phyloP scores from a whole-genome alignment of 23 red algal species.

The Gracilaria domingensis region DNA sequence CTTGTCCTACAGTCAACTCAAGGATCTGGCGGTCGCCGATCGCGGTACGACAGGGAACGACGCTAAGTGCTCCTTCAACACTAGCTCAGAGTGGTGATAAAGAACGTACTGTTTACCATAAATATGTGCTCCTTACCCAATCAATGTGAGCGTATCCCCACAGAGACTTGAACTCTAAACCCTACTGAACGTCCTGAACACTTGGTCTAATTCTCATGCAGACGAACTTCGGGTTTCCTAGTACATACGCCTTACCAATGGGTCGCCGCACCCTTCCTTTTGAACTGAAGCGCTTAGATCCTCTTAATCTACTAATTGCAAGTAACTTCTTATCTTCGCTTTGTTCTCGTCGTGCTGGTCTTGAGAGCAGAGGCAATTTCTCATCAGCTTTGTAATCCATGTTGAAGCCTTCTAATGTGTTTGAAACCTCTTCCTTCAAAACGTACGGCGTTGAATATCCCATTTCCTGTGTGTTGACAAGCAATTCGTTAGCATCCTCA shows the following conservation, averaged over 20 bases:
- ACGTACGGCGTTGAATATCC: background rate
- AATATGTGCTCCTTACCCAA: background rate
- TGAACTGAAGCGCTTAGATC: background rate
- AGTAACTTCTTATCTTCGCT: background rate
- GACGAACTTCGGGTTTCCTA: background rate
- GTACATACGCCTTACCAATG: background rate
- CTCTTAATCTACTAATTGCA: background rate
- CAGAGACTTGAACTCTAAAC: background rate
- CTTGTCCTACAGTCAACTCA: constrained; percentile 72
- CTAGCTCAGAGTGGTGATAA: background rate
- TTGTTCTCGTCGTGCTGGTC: background rate
- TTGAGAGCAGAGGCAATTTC: background rate
- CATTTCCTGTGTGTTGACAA: background rate
- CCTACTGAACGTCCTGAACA: no score
- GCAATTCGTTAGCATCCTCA: background rate
- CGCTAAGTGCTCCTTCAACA: constrained; percentile 17
- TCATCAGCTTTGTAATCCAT: background rate
- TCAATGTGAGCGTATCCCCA: background rate
- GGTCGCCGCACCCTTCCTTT: background rate
- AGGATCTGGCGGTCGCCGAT: constrained; percentile 37
- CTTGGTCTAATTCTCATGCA: background rate
- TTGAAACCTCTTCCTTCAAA: background rate
- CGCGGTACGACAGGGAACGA: constrained; percentile 67
- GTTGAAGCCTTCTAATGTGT: background rate
- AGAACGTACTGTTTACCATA: constrained; percentile 16